A percentile compares a stretch with the other conserved stretches of the same genome.
These are phyloP conservation scores for Ceratobasidium sp. DNA, from an alignment of 1,284 basidiomycete genomes.

Conservation along the genomic window DNA sequence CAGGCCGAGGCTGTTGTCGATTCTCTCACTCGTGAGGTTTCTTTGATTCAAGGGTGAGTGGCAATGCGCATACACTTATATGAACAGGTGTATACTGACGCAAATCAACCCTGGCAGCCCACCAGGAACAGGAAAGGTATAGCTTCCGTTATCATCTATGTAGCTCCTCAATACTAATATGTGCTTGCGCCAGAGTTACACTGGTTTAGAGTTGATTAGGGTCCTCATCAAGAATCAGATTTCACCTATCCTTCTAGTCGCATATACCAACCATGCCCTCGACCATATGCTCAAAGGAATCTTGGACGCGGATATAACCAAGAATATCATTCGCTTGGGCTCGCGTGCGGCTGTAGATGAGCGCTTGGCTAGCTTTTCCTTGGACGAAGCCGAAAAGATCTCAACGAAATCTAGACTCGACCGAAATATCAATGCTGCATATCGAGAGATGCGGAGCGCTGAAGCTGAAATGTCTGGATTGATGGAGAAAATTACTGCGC, in stretches of 20 bases:
- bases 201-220: conserved; percentile 74
- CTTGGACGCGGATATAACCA: conserved; percentile 71
- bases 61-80: not conserved
- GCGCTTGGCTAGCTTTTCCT: conserved; percentile 67
- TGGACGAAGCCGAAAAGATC: conserved; percentile 60
- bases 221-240: conserved; percentile 68
- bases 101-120: conserved; percentile 62
- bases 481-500: conserved; percentile 61
- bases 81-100: not conserved
- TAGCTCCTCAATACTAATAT: not conserved
- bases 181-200: conserved; percentile 65
- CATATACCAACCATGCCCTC: conserved; percentile 81
- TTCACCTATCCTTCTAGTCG: conserved; percentile 74
- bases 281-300: conserved; percentile 76
- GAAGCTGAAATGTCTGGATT: conserved; percentile 63
- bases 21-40: conserved; percentile 69
- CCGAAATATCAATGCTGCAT: conserved; percentile 55
- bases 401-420: conserved; percentile 60
- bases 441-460: conserved; percentile 61
- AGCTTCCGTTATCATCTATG: conserved; percentile 58
- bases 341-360: conserved; percentile 69
- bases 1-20: conserved; percentile 77
- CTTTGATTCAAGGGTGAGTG: conserved; percentile 76
- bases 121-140: conserved; percentile 80
- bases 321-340: conserved; percentile 73